phyloP scores from a whole-genome alignment of 495 filamentous ascomycete species.

The Penicillium cosmopolitanum region DNA sequence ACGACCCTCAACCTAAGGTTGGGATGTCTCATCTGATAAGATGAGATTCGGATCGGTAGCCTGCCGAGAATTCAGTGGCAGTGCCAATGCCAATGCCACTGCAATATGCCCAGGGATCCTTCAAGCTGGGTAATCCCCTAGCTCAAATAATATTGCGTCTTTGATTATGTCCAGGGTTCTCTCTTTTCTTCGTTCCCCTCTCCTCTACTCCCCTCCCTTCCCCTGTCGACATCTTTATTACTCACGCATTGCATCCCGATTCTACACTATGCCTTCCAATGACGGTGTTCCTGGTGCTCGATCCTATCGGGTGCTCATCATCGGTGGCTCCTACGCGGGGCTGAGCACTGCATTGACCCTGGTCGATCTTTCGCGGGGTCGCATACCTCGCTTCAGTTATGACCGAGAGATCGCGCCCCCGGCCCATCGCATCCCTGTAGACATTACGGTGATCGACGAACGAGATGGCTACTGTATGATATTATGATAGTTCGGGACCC shows the following conservation, averaged over 20 bases:
- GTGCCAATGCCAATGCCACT: too few species aligned
- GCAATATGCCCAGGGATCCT: too few species aligned
- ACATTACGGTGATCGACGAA: constrained; percentile 71
- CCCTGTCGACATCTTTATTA: not conserved
- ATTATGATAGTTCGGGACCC: constrained; percentile 3
- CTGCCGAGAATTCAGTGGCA: not conserved
- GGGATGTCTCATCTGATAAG: constrained; percentile 30
- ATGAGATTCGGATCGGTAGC: constrained; percentile 16
- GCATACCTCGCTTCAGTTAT: constrained; percentile 38
- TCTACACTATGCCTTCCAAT: constrained; percentile 36
- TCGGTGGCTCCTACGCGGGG: constrained; percentile 69
- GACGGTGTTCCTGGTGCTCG: constrained; percentile 30
- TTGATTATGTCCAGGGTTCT: not conserved
- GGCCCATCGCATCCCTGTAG: constrained; percentile 48
- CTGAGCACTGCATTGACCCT: constrained; percentile 63
- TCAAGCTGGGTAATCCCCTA: too few species aligned
- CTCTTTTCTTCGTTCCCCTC: not conserved
- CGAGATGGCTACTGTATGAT: constrained; percentile 69
- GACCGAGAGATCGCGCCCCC: constrained; percentile 29
- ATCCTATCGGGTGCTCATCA: constrained; percentile 52
- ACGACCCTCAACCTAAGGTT: not conserved
- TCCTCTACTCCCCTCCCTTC: not conserved
- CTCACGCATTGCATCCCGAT: not conserved
- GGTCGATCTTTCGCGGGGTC: constrained; percentile 58
- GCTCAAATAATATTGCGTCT: not conserved